phyloP scores from a whole-genome alignment of 2,329 filamentous ascomycete species.

The Epichloe typhina region DNA sequence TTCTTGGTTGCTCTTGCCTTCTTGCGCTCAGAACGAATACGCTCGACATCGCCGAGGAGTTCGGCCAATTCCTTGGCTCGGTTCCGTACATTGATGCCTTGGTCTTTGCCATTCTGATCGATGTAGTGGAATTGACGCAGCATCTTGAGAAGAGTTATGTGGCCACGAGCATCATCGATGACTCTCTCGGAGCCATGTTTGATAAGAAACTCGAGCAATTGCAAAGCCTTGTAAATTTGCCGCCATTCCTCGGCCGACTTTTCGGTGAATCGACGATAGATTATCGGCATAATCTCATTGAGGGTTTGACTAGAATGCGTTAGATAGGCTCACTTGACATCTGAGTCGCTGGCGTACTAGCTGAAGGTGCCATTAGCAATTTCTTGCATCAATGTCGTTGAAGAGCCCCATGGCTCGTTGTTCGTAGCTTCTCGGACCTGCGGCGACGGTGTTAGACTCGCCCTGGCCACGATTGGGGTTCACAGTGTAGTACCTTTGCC shows the following conservation, averaged over 20 bases:
- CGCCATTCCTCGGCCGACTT: constrained; percentile 97
- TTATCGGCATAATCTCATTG: constrained; percentile 99
- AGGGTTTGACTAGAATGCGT: constrained; percentile 62
- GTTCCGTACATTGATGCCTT: constrained; percentile 95
- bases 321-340: neutral
- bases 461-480: constrained; percentile 1
- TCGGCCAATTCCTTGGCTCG: constrained; percentile 91
- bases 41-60: constrained; percentile 82
- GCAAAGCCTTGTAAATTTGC: constrained; percentile 96
- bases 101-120: constrained; percentile 91
- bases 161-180: constrained; percentile 90
- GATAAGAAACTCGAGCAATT: constrained; percentile 91
- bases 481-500: constrained; percentile 36
- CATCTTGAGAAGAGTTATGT: constrained; percentile 95
- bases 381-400: constrained; percentile 82
- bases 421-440: constrained; percentile 96
- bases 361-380: constrained; percentile 97
- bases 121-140: constrained; percentile 97
- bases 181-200: constrained; percentile 97
- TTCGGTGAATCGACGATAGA: constrained; percentile 97
- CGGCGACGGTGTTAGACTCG: constrained; percentile 5
- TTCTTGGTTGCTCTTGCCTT: constrained; percentile 83
- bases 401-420: constrained; percentile 93
- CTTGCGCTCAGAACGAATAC: constrained; percentile 70
- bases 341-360: constrained; percentile 52